phyloP scores from a whole-genome alignment of 169 alveolate species.

The Eimeria acervulina region DNA sequence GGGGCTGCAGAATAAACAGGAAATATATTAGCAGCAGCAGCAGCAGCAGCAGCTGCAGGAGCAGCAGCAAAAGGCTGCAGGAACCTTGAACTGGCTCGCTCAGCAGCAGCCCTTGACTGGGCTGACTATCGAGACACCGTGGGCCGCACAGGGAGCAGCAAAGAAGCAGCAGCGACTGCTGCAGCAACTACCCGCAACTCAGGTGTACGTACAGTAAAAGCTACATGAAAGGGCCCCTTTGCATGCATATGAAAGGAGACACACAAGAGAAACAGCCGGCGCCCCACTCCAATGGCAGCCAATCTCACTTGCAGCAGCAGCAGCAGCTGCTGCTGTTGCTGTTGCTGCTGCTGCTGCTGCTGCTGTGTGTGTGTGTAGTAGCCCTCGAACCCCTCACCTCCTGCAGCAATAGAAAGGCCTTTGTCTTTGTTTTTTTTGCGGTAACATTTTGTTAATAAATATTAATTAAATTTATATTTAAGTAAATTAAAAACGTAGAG shows the following conservation, averaged over 20 bases:
- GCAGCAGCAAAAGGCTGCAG: constrained; percentile 5
- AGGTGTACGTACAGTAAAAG: neutral
- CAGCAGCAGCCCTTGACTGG: neutral
- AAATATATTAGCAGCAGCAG: neutral
- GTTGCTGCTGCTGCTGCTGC: neutral
- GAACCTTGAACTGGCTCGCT: neutral
- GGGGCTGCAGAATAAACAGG: neutral
- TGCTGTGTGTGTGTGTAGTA: neutral
- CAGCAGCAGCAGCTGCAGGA: neutral
- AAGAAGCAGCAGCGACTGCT: neutral
- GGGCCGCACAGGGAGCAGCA: neutral
- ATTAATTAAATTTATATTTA: too few species aligned
- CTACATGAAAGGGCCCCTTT: neutral
- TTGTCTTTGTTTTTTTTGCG: too few species aligned
- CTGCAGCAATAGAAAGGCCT: too few species aligned
- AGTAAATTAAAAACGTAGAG: too few species aligned
- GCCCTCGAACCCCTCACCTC: too few species aligned
- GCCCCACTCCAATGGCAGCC: neutral
- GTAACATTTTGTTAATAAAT: too few species aligned
- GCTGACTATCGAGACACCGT: neutral
- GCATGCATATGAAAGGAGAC: neutral
- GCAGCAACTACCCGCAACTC: neutral
- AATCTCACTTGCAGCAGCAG: neutral
- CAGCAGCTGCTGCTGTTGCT: neutral
- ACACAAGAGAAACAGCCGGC: neutral